Percentiles rank a stretch among this genome's conserved stretches.
phyloP scores from a whole-genome alignment of 1,139 yeast species.

The Debaryomyces coudertii region DNA sequence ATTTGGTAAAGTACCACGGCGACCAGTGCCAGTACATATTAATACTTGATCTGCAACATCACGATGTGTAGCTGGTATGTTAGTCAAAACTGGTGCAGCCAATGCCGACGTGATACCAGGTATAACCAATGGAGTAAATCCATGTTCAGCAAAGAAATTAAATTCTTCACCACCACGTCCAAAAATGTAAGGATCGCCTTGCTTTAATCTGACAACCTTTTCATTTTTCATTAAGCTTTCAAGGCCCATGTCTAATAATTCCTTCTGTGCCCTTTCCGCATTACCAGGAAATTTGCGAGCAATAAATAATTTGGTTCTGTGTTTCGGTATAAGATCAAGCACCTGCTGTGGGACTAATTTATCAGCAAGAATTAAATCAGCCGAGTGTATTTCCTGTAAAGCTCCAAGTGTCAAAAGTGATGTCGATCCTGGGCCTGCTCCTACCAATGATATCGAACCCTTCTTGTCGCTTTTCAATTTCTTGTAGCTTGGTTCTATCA shows the following conservation, averaged over 20 bases:
- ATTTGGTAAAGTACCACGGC: constrained; percentile 79
- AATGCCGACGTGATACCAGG: constrained; percentile 93
- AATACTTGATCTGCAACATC: constrained; percentile 92
- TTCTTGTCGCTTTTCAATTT: constrained; percentile 17
- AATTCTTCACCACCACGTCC: constrained; percentile 98
- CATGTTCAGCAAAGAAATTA: constrained; percentile 64
- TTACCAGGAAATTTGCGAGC: constrained; percentile 97
- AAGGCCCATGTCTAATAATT: constrained; percentile 71
- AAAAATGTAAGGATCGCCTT: constrained; percentile 96
- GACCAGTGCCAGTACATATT: constrained; percentile 93
- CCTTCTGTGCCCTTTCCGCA: constrained; percentile 92
- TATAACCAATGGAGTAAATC: constrained; percentile 70
- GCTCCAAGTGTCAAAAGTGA: constrained; percentile 87
- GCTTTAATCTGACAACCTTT: constrained; percentile 86
- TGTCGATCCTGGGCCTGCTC: constrained; percentile 93
- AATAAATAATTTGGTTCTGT: constrained; percentile 70
- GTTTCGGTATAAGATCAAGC: constrained; percentile 73
- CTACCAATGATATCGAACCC: constrained; percentile 78
- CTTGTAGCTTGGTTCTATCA: constrained; percentile 8
- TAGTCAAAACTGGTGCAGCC: constrained; percentile 84
- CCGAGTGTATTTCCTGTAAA: constrained; percentile 72
- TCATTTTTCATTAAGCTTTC: constrained; percentile 64
- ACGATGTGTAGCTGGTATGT: constrained; percentile 90
- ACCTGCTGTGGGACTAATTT: constrained; percentile 91
- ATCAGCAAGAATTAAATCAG: constrained; percentile 87